Evolutionary conservation across 1,139 yeast genomes (phyloP).

Genomic region (Blastobotrys apis): DNA sequence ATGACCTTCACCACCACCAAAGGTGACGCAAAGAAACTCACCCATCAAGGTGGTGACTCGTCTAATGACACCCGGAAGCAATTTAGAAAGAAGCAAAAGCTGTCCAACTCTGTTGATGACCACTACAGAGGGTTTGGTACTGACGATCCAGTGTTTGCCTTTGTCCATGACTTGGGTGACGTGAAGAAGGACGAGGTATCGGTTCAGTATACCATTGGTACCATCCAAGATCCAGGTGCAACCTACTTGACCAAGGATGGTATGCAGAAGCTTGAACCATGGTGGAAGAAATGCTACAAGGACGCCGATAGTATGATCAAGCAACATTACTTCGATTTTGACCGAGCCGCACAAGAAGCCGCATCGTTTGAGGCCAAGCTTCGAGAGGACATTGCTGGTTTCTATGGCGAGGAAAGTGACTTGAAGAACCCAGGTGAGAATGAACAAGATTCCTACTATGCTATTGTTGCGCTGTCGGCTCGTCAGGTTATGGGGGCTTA

Average conservation of each 20-base stretch:
- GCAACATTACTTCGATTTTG: slow-evolving; percentile 8
- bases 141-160: slow-evolving; percentile 10
- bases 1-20: slow-evolving; percentile 5
- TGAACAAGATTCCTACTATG: slow-evolving; percentile 11
- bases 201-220: slow-evolving; percentile 8
- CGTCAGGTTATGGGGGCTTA: slow-evolving; percentile 11
- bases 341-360: background rate
- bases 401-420: slow-evolving; percentile 3
- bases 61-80: slow-evolving; percentile 1
- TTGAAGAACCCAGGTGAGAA: slow-evolving; percentile 8
- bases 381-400: slow-evolving; percentile 6
- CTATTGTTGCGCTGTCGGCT: slow-evolving; percentile 9
- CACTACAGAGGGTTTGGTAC: slow-evolving; percentile 5
- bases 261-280: slow-evolving; percentile 2
- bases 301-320: slow-evolving; percentile 1
- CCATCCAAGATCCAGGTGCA: slow-evolving; percentile 8
- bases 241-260: slow-evolving; percentile 4
- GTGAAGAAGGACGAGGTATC: background rate
- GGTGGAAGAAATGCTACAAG: slow-evolving; percentile 12
- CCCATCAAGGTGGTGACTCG: slow-evolving; percentile 4
- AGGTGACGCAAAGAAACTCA: slow-evolving; percentile 4
- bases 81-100: background rate
- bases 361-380: slow-evolving; percentile 2
- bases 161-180: slow-evolving; percentile 4
- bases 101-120: slow-evolving; percentile 4